Evolutionary conservation across 768 basidiomycete genomes (phyloP), one percentile per base, ranked within the genome.

Genomic region (Mycena sanguinolenta): DNA sequence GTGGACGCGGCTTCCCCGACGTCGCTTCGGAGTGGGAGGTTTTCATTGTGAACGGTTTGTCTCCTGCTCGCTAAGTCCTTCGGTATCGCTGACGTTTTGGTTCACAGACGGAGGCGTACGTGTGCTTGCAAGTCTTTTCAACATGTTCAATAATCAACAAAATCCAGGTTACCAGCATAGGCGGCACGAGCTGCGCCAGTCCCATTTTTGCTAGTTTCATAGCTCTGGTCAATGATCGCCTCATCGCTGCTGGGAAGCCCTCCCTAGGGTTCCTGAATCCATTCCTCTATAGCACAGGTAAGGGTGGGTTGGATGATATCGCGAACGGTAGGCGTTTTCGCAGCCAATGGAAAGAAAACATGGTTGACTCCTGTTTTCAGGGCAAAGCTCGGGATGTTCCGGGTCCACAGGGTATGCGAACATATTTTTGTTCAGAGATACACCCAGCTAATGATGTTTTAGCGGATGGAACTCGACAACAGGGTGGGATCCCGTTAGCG

Each of bases 191-290:
- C 50, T 66, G 65, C 49, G 65, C 65, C 34, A 66, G 58, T 42
- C 65, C 65, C 21, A 66, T 60, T 42, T 66, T 66, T 39, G 65
- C 65, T 23, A 59, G 58, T 27, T 58, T 66, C 65, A 66, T 66
- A 53, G 65, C 65, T 17, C 58, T 66, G 21, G 65, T 58, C 23
- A 66, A 66, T 19, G 65, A 66, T 53, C 65, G 65, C 27, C 65
- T 66, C 19, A 66, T 66, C 19, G 65, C 57, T 19, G 58, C 58
- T n/a, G 50, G 58, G 21, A 59, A 59, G 59, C 58, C 65, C 17
- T 49, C 42, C n/a, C 65, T 65, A 21, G 64, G 64, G 17, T 65
- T 65, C 54, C 64, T 65, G 10, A 65, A 65, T 36, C 64, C 64
- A 21, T 14, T 66, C 21, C 28, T 66, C 17, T 66, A 66, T 52